A percentile compares a stretch with the other conserved stretches of the same genome.
These are phyloP conservation scores for Echium plantagineum DNA, from an alignment of 257 asterid species.

Conservation along the genomic window DNA sequence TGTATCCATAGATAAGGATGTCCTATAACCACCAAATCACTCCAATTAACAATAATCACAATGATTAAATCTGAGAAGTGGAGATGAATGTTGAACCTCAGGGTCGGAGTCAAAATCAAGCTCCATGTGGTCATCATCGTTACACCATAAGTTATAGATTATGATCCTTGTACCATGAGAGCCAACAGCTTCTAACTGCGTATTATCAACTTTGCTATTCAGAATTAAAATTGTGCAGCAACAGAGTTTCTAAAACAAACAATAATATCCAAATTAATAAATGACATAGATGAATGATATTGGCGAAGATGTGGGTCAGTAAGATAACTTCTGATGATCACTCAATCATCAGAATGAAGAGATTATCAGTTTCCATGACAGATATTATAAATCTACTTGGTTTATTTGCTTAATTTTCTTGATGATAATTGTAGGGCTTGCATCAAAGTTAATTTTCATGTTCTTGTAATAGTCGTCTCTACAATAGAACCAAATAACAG, in stretches of 20 bases:
- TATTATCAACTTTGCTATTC: constrained; percentile 4
- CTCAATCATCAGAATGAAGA: background rate
- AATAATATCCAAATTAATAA: too few species aligned
- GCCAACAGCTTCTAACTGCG: constrained; percentile 68
- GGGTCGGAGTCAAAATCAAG: constrained; percentile 74
- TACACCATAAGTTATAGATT: constrained; percentile 72
- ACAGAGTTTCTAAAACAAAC: background rate
- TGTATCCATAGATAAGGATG: constrained; percentile 40
- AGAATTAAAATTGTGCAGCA: background rate
- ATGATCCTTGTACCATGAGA: constrained; percentile 71
- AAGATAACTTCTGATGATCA: background rate
- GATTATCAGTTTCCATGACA: background rate
- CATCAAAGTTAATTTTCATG: too few species aligned
- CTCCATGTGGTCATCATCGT: constrained; percentile 64
- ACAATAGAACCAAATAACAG: too few species aligned
- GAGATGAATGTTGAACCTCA: constrained; percentile 39
- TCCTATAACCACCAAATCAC: constrained; percentile 43
- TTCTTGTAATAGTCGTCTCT: too few species aligned
- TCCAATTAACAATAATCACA: constrained; percentile 1
- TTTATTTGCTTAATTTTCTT: background rate
- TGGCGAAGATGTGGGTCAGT: too few species aligned
- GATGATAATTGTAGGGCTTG: background rate
- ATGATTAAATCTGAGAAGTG: constrained; percentile 6
- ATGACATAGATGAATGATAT: too few species aligned
- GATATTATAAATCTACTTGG: background rate